Conservation (phyloP, 345 rosid genomes). For the Erysimum cheiranthoides region DNA sequence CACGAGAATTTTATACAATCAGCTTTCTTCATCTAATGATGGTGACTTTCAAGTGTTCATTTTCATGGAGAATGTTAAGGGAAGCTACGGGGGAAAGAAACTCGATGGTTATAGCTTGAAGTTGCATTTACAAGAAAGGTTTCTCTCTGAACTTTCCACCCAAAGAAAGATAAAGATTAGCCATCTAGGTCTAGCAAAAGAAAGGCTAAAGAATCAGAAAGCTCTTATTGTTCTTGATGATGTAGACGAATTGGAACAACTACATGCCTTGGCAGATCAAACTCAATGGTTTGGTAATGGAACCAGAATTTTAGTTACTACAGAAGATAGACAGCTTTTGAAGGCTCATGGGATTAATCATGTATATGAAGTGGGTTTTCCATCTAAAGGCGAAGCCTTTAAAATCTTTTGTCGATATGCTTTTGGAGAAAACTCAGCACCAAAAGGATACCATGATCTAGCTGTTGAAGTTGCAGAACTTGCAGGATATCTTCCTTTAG, state of each 20-base stretch:
- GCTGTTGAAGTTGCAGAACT: slow-evolving; percentile 16
- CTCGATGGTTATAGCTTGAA: background rate
- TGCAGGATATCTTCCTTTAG: slow-evolving; percentile 43
- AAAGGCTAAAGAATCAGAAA: slow-evolving; percentile 22
- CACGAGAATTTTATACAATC: slow-evolving; percentile 10
- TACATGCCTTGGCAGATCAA: slow-evolving; percentile 52
- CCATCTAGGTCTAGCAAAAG: slow-evolving; percentile 12
- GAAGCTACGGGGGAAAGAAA: background rate
- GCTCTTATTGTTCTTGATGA: slow-evolving; percentile 62
- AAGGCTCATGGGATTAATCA: slow-evolving; percentile 19
- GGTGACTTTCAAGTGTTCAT: background rate
- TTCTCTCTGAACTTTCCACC: slow-evolving; percentile 16
- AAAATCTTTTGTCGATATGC: slow-evolving; percentile 30
- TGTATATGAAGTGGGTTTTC: slow-evolving; percentile 24
- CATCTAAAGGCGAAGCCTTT: slow-evolving; percentile 31
- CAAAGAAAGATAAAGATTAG: slow-evolving; percentile 12
- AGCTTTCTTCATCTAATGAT: background rate
- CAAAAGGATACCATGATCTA: slow-evolving; percentile 8
- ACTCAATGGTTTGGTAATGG: slow-evolving; percentile 54
- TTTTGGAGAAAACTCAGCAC: slow-evolving; percentile 21
- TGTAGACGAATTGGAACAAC: slow-evolving; percentile 52
- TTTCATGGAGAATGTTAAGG: slow-evolving; percentile 34
- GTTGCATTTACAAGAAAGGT: background rate
- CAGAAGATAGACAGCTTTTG: slow-evolving; percentile 50
- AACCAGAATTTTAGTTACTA: slow-evolving; percentile 59